These are phyloP conservation scores for Scopulariopsis brevicaulis DNA, from an alignment of 2,329 filamentous ascomycete genomes.

Conservation along the genomic window DNA sequence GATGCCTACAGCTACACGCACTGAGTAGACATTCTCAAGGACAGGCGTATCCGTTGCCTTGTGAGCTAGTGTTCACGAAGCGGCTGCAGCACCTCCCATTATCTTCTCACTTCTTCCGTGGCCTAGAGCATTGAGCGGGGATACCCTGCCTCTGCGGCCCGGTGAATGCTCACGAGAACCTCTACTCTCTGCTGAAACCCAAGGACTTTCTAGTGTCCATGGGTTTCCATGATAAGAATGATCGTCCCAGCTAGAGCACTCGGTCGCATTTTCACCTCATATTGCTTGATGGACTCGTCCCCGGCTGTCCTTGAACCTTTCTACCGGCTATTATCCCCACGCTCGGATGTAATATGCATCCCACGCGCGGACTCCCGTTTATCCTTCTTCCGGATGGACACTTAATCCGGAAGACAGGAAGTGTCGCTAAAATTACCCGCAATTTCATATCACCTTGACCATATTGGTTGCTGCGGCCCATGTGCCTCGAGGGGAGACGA, in stretches of 20 bases:
- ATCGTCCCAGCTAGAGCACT: not conserved
- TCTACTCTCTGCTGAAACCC: too few species aligned
- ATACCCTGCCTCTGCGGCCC: too few species aligned
- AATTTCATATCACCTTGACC: not conserved
- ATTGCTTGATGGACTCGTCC: not conserved
- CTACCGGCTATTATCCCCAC: not conserved
- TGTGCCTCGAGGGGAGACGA: not conserved
- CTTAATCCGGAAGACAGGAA: not conserved
- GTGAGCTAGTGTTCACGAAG: not conserved
- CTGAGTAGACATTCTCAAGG: not conserved
- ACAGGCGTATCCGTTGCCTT: not conserved
- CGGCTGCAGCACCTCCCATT: too few species aligned
- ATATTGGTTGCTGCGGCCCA: not conserved
- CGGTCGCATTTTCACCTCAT: not conserved
- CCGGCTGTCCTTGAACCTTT: not conserved
- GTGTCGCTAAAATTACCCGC: not conserved
- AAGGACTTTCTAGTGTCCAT: too few species aligned
- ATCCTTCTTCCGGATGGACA: not conserved
- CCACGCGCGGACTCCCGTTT: not conserved
- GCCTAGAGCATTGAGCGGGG: too few species aligned
- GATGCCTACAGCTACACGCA: not conserved
- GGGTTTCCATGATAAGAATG: not conserved
- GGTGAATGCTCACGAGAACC: too few species aligned
- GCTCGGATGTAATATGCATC: not conserved
- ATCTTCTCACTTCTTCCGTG: too few species aligned